Conservation (phyloP, 2,329 filamentous ascomycete species). For the Aspergillus oerlinghausenensis region DNA sequence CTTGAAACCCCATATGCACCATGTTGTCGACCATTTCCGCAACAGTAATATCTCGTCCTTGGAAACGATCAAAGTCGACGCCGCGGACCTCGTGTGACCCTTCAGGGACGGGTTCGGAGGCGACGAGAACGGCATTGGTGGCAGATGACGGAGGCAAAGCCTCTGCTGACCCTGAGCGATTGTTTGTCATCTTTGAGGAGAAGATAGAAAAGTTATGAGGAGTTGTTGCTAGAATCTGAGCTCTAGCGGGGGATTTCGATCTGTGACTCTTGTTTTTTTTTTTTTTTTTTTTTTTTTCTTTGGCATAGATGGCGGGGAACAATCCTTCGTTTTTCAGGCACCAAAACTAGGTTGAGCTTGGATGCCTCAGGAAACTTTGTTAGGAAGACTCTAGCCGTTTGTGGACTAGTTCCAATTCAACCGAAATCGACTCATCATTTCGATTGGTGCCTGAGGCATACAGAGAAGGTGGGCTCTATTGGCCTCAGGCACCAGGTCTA, state of each 20-base stretch:
- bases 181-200: not conserved
- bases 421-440: not conserved
- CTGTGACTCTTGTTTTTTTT: slow-evolving; percentile 8
- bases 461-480: not conserved
- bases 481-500: not conserved
- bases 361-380: slow-evolving; percentile 1
- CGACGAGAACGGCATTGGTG: slow-evolving; percentile 77
- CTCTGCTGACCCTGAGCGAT: slow-evolving; percentile 15
- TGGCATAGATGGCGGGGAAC: slow-evolving; percentile 1
- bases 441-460: not conserved
- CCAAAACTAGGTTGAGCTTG: not conserved
- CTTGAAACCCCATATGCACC: slow-evolving; percentile 81
- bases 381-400: not conserved
- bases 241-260: not conserved
- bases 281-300: slow-evolving; percentile 10
- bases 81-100: slow-evolving; percentile 79
- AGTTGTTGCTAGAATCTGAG: not conserved
- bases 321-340: slow-evolving; percentile 4
- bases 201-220: not conserved
- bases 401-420: not conserved
- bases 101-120: slow-evolving; percentile 75
- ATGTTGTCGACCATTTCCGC: slow-evolving; percentile 79
- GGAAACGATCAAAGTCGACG: slow-evolving; percentile 81
- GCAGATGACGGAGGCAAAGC: slow-evolving; percentile 53
- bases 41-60: slow-evolving; percentile 69